Evolutionary conservation across 129 eudicot genomes (phyloP).

Genomic region (Kitagawia praeruptora): DNA sequence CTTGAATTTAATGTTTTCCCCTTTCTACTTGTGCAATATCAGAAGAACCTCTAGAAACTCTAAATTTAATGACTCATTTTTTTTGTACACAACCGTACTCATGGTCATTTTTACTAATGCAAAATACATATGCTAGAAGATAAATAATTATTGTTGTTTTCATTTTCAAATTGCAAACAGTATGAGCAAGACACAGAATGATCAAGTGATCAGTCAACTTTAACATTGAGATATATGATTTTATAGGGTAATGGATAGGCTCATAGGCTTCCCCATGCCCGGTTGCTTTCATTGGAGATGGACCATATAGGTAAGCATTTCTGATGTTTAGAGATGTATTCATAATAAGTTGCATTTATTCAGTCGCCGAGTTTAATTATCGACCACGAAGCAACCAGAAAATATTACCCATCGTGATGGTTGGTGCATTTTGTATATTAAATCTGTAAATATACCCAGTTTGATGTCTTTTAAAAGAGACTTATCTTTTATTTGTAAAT

Average conservation of each 20-base stretch:
- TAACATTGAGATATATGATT: conserved; percentile 7
- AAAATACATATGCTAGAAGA: too few relatives aligned
- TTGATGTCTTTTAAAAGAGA: background rate
- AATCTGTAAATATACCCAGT: too few relatives aligned
- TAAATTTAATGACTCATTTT: too few relatives aligned
- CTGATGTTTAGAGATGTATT: background rate
- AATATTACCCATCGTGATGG: too few relatives aligned
- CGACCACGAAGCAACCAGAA: background rate
- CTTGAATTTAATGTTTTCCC: background rate
- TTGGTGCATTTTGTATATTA: too few relatives aligned
- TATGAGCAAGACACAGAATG: background rate
- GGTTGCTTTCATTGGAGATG: conserved; percentile 93
- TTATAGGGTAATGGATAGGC: conserved; percentile 86
- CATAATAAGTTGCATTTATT: background rate
- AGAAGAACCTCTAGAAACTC: too few relatives aligned
- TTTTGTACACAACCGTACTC: too few relatives aligned
- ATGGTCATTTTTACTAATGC: too few relatives aligned
- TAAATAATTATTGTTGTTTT: too few relatives aligned
- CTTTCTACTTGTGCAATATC: too few relatives aligned
- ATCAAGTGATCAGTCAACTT: background rate
- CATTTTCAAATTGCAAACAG: too few relatives aligned
- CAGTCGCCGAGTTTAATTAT: background rate
- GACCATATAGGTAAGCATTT: conserved; percentile 63
- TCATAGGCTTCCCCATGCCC: conserved; percentile 87
- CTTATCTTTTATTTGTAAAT: background rate